Evolutionary conservation across 768 basidiomycete species (phyloP).

Genomic region (Hygrophoropsis aurantiaca): DNA sequence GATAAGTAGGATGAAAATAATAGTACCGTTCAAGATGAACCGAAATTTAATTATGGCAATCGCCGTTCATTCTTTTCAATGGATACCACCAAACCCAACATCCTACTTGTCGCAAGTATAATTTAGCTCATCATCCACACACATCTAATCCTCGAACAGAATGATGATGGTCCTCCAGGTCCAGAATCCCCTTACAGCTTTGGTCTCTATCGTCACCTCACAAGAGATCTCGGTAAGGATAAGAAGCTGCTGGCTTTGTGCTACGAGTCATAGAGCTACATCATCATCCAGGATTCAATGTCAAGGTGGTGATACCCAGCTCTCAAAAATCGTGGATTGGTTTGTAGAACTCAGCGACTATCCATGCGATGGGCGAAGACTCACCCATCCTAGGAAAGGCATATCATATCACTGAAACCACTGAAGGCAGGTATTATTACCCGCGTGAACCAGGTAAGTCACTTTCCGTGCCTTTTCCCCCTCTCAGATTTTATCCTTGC

Average conservation of each 20-base stretch:
- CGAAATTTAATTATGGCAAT: constrained; percentile 21
- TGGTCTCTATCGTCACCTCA: constrained; percentile 65
- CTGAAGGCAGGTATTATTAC: constrained; percentile 74
- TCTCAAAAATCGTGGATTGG: constrained; percentile 90
- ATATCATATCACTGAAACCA: constrained; percentile 74
- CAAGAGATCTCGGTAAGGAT: constrained; percentile 53
- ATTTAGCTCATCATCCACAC: not conserved
- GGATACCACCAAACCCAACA: constrained; percentile 26
- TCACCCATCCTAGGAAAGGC: constrained; percentile 59
- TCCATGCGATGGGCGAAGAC: too few relatives aligned
- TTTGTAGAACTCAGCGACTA: constrained; percentile 29
- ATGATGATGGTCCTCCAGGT: constrained; percentile 83
- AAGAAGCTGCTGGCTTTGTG: not conserved
- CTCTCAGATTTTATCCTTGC: constrained; percentile 2
- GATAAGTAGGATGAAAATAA: too few relatives aligned
- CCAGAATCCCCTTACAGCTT: constrained; percentile 74
- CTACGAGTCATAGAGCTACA: not conserved
- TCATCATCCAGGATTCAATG: constrained; percentile 60
- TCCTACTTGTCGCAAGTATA: constrained; percentile 45
- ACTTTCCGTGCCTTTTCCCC: not conserved
- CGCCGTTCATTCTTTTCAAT: constrained; percentile 12
- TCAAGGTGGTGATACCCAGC: constrained; percentile 78
- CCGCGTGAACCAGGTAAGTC: constrained; percentile 54
- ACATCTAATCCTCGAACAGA: constrained; percentile 39
- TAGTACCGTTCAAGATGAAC: not conserved